Base-by-base conservation (phyloP, 1,284 basidiomycete genomes). In the Sporisorium scitamineum region DNA sequence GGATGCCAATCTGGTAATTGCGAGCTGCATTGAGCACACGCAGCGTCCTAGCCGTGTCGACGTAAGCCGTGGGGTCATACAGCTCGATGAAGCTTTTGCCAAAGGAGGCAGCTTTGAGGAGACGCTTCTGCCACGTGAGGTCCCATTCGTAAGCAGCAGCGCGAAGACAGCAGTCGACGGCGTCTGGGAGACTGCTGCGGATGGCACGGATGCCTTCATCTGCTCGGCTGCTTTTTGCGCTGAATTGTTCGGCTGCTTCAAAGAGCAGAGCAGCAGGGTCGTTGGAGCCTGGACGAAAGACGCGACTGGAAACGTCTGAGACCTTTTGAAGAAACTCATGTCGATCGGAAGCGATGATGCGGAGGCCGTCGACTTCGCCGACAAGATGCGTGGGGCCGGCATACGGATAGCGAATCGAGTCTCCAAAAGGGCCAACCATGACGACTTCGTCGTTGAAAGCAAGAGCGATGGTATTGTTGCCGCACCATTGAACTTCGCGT, bases 21-120 rank as follows among this genome's bases (percentile, higher is more conserved):
- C 95, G 90, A 27, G 96, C 92, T 6, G 94, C 93, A 82, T 99
- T 98, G 48, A 99, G 88, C n/a, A 99, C 95, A 82, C 96, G 94
- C 44, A 99, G 88, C 0, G 91, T 91, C 84, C 95, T 92, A 0
- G 94, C 94, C 92, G 96, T 95, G 42, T 90, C 89, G 41, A 99
- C 90, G 80, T 97, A 95, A 81, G 94, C 92, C 1, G 90, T 91
- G 0, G 95, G 92, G 85, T 98, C 93, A 86, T 95, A 93, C 31
- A 94, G 88, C 84, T 98, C 96, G 70, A 99, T 87, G 85, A 95
- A 99, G 1, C 93, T 92, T 68, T 95, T 90, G 1, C 97, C 97
- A 79, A 97, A 97, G 81, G 94, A 94, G 0, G 96, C 96, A 14
- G 95, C 94, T 62, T 47, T 93, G 20, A 99, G 88, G 41, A 99